phyloP scores from a whole-genome alignment of 2,329 filamentous ascomycete genomes.

The Colletotrichum falcatum region DNA sequence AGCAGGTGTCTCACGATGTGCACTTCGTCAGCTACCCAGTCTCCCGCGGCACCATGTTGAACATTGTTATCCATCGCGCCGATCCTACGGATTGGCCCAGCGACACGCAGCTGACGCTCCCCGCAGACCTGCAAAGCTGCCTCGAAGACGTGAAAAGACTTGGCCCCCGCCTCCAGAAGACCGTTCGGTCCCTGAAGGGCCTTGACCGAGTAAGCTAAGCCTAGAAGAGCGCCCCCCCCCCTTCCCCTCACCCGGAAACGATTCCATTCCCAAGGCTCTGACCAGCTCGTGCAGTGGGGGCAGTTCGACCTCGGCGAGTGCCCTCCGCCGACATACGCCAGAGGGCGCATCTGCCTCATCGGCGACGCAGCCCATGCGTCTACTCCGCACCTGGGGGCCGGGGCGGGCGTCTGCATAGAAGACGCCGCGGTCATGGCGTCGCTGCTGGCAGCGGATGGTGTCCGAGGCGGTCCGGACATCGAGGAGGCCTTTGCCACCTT shows the following conservation, averaged over 20 bases:
- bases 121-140: slow-evolving; percentile 14
- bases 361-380: slow-evolving; percentile 74
- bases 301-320: slow-evolving; percentile 60
- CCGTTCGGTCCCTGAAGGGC: background rate
- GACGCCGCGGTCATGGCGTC: slow-evolving; percentile 59
- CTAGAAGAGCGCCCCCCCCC: no score
- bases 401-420: slow-evolving; percentile 69
- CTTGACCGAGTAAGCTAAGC: slow-evolving; percentile 20
- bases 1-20: slow-evolving; percentile 57
- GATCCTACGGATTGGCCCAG: slow-evolving; percentile 48
- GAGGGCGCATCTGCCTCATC: slow-evolving; percentile 60
- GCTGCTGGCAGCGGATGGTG: slow-evolving; percentile 58
- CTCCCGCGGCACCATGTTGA: slow-evolving; percentile 65
- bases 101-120: slow-evolving; percentile 42
- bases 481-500: slow-evolving; percentile 63
- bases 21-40: slow-evolving; percentile 73
- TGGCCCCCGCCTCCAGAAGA: background rate
- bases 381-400: slow-evolving; percentile 70
- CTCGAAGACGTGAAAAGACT: background rate
- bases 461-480: slow-evolving; percentile 50
- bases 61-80: slow-evolving; percentile 61
- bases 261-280: background rate
- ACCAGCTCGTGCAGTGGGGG: slow-evolving; percentile 52
- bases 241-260: no score
- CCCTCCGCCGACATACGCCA: slow-evolving; percentile 56